These are phyloP conservation scores for Phytopythium boreale DNA, from an alignment of 352 stramenopile species.

Conservation along the genomic window DNA sequence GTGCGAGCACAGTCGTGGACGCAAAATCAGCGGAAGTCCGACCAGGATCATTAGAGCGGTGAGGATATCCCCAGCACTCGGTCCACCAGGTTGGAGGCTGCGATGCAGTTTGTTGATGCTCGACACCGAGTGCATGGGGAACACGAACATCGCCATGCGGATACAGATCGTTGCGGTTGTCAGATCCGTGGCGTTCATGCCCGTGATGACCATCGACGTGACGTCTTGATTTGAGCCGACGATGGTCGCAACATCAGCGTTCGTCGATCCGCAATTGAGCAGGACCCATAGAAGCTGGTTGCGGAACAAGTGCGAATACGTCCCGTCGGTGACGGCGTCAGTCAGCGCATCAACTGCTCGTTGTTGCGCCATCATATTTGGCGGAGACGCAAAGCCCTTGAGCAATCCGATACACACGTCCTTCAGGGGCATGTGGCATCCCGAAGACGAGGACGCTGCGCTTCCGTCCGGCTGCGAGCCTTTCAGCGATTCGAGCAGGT, in stretches of 20 bases:
- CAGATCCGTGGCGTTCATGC: constrained; percentile 59
- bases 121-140: constrained; percentile 76
- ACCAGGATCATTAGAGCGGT: constrained; percentile 65
- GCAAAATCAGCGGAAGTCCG: constrained; percentile 54
- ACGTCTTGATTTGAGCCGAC: constrained; percentile 57
- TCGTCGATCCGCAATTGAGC: constrained; percentile 60
- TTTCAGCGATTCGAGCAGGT: constrained; percentile 69
- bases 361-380: constrained; percentile 5
- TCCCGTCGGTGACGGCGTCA: constrained; percentile 11
- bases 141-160: constrained; percentile 81
- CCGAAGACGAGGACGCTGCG: neutral
- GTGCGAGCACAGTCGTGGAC: constrained; percentile 73
- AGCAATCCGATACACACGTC: constrained; percentile 65
- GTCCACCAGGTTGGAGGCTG: constrained; percentile 22
- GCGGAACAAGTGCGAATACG: constrained; percentile 59
- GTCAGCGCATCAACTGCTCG: neutral
- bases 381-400: constrained; percentile 42
- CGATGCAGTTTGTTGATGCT: constrained; percentile 66
- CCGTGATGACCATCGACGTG: constrained; percentile 54
- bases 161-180: constrained; percentile 73
- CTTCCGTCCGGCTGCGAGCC: neutral
- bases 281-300: constrained; percentile 83
- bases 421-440: constrained; percentile 41
- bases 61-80: constrained; percentile 34
- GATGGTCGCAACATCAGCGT: constrained; percentile 56